Base-by-base conservation (phyloP, 768 basidiomycete genomes). In the Tylopilus rubrobrunneus region DNA sequence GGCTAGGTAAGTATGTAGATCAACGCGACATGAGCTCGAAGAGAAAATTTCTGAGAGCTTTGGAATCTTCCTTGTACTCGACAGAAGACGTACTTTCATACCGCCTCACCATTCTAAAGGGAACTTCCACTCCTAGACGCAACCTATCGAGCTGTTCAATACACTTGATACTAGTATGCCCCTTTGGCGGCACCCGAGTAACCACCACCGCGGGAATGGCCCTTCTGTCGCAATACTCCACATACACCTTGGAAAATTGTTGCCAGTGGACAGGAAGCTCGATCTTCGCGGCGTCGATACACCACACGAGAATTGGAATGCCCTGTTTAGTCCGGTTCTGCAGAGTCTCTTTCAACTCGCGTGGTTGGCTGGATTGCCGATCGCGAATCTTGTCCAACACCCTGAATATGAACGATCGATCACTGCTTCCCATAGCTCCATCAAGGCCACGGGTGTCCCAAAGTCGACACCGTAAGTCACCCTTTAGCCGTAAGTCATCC, bases 401-500 rank as follows among this genome's bases (percentile, higher is more conserved):
- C 41, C 43, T 62, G 33, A 51, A 37, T 43, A 51, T 43, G 39
- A 60, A 41, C 33, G 37, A 5, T 10, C 55, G 56, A 25, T 40
- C 39, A 10, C 39, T 40, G 19, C 25, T 25, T 15, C 54, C 62
- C 17, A 42, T 56, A 0, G 58, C 63, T 57, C 67, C 65, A 19
- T 62, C 52, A 19, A 66, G 61, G 39, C 65, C 65, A 1, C 61
- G 66, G 19, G 63, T 66, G 44, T 66, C 65, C 65, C 65, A 66
- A 17, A 66, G 66, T 15, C 31, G 31, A 28, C 51, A 66, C 31
- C 45, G 48, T 47, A 54, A 17, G 25, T 25, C 25, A 28, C n/a
- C n/a, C n/a, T n/a, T n/a, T n/a, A n/a, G n/a, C n/a, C n/a, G n/a
- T n/a, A n/a, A n/a, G n/a, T n/a, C n/a, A n/a, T 33, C 52, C 27